These are phyloP conservation scores for Zangia roseola DNA, from an alignment of 768 basidiomycete species.

Conservation along the genomic window DNA sequence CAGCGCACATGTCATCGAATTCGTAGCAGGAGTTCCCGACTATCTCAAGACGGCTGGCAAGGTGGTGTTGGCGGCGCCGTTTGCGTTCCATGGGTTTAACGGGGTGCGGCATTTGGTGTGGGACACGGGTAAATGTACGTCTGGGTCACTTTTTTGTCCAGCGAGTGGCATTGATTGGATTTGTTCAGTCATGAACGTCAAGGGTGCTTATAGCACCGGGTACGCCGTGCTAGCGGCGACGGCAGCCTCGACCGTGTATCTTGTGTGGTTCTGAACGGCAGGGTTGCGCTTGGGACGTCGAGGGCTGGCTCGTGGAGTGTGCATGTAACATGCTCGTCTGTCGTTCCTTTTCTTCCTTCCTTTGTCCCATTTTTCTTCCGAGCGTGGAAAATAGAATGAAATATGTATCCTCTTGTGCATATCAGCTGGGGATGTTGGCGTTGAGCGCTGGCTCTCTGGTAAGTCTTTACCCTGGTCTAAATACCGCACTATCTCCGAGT, in stretches of 20 bases:
- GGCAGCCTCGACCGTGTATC: slow-evolving; percentile 67
- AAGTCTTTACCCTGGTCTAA: no score
- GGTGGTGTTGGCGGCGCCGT: slow-evolving; percentile 77
- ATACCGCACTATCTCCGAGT: no score
- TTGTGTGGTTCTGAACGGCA: slow-evolving; percentile 35
- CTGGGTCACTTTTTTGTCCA: background rate
- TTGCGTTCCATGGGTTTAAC: slow-evolving; percentile 89
- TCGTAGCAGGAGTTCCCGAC: slow-evolving; percentile 69
- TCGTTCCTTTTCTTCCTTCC: background rate
- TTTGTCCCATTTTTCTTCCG: background rate
- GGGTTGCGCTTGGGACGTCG: slow-evolving; percentile 47
- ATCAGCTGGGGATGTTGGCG: no score
- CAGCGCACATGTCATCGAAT: slow-evolving; percentile 72
- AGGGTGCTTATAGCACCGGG: slow-evolving; percentile 75
- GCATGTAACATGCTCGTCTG: background rate
- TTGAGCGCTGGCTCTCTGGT: no score
- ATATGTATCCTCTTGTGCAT: no score
- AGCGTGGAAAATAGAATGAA: background rate
- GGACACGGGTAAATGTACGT: slow-evolving; percentile 88
- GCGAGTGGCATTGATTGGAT: background rate
- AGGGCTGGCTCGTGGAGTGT: background rate
- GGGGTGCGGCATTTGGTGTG: slow-evolving; percentile 88
- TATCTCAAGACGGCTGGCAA: slow-evolving; percentile 77
- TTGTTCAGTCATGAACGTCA: slow-evolving; percentile 69
- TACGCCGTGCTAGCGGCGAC: slow-evolving; percentile 84